A percentile compares a stretch with the other conserved stretches of the same genome.
Evolutionary conservation across 768 basidiomycete species (phyloP).

Genomic region (Paxillus ammoniavirescens): DNA sequence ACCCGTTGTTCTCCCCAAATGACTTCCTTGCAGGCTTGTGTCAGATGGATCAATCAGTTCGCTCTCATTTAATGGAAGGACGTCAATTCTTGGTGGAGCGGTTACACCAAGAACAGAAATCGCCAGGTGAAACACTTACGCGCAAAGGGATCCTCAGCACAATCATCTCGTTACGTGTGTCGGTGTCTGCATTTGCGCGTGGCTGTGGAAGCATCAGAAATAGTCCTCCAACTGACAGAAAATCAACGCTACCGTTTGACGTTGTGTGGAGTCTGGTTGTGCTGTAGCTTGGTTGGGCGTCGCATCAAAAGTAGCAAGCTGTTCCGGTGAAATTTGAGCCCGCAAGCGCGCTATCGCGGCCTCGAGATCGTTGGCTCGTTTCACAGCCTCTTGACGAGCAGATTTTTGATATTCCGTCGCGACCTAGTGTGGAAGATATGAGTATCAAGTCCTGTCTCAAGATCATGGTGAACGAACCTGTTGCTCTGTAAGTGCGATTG

Average conservation of each 20-base stretch:
- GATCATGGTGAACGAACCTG: constrained; percentile 15
- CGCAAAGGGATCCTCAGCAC: constrained; percentile 21
- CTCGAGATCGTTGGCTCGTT: constrained; percentile 19
- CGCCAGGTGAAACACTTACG: constrained; percentile 7
- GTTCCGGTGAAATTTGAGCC: constrained; percentile 16
- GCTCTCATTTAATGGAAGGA: neutral
- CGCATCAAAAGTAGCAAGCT: constrained; percentile 15
- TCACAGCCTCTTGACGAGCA: constrained; percentile 9
- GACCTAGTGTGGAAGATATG: constrained; percentile 5
- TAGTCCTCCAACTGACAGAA: neutral
- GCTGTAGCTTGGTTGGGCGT: neutral
- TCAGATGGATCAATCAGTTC: neutral
- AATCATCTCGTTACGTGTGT: constrained; percentile 21
- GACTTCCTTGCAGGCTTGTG: constrained; percentile 9
- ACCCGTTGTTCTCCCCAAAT: neutral
- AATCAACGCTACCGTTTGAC: constrained; percentile 11
- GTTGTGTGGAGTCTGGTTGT: neutral
- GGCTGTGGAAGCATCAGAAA: constrained; percentile 14
- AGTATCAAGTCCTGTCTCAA: neutral
- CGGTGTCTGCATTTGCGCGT: constrained; percentile 1
- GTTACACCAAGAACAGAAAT: neutral
- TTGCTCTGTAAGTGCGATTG: constrained; percentile 18
- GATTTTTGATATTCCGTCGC: constrained; percentile 12
- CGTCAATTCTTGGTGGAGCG: neutral
- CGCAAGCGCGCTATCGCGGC: constrained; percentile 14